phyloP scores from a whole-genome alignment of 768 basidiomycete species.

The Antrodiella citrinella region DNA sequence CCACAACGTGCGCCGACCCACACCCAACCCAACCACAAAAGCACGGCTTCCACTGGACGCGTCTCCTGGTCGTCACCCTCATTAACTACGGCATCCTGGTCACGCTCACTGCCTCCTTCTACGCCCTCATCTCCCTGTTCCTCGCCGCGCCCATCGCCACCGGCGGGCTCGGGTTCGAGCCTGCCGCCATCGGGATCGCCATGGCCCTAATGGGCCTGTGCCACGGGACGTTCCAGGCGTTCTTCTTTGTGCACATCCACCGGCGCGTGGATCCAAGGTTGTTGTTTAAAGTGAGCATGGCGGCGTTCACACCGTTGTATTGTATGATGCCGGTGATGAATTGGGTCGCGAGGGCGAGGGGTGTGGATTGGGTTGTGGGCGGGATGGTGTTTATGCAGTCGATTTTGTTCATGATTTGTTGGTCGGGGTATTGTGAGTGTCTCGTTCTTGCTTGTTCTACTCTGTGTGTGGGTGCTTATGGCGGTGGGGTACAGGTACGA shows the following conservation, averaged over 20 bases:
- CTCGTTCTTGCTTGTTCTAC: background rate
- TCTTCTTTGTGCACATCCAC: slow-evolving; percentile 26
- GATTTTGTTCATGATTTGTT: background rate
- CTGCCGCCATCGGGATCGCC: slow-evolving; percentile 28
- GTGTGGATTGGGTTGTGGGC: background rate
- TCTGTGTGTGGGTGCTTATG: background rate
- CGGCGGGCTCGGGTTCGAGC: slow-evolving; percentile 30
- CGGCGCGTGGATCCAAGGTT: slow-evolving; percentile 23
- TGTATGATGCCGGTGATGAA: background rate
- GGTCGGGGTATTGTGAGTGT: background rate
- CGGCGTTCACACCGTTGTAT: background rate
- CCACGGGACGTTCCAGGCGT: slow-evolving; percentile 24
- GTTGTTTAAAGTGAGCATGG: slow-evolving; percentile 9
- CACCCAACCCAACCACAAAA: slow-evolving; percentile 17
- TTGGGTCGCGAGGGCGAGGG: background rate
- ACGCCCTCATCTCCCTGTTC: slow-evolving; percentile 31
- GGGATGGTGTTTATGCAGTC: background rate
- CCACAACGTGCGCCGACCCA: background rate
- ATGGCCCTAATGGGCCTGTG: slow-evolving; percentile 28
- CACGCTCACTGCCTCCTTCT: slow-evolving; percentile 25
- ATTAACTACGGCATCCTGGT: slow-evolving; percentile 31
- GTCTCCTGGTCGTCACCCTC: slow-evolving; percentile 23
- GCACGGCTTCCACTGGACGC: slow-evolving; percentile 4
- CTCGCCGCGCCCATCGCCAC: slow-evolving; percentile 27
- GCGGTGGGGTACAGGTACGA: background rate